These are phyloP conservation scores for Magnaporthiopsis rhizophila DNA, from an alignment of 2,329 filamentous ascomycete species.

Conservation along the genomic window DNA sequence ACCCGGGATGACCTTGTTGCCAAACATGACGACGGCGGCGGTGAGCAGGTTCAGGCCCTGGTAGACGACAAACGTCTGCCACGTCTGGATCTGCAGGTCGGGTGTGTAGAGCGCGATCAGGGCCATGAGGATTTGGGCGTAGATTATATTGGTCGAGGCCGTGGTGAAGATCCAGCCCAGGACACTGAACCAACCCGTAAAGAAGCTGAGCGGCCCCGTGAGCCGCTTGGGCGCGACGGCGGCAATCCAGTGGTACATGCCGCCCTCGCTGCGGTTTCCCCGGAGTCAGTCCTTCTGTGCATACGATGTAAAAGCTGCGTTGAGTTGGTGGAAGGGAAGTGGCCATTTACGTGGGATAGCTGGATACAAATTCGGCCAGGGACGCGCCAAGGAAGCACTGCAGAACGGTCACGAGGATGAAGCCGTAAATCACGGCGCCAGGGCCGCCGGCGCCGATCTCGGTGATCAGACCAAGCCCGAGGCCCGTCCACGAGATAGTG, in stretches of 20 bases:
- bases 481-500: conserved; percentile 42
- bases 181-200: conserved; percentile 35
- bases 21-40: conserved; percentile 36
- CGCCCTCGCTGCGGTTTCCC: conserved; percentile 24
- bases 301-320: not conserved
- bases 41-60: conserved; percentile 34
- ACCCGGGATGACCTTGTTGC: conserved; percentile 33
- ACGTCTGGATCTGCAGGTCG: conserved; percentile 30
- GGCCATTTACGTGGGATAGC: conserved; percentile 30
- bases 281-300: not conserved
- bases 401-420: conserved; percentile 37
- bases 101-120: conserved; percentile 32
- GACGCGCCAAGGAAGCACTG: conserved; percentile 37
- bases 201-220: conserved; percentile 33
- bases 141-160: conserved; percentile 35
- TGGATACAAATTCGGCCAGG: conserved; percentile 38
- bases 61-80: conserved; percentile 40
- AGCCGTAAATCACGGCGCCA: conserved; percentile 40
- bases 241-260: conserved; percentile 44
- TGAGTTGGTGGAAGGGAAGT: not conserved
- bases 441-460: conserved; percentile 40
- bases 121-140: conserved; percentile 31
- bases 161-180: conserved; percentile 36
- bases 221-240: conserved; percentile 32
- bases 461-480: conserved; percentile 35